Conservation (phyloP, 2,329 filamentous ascomycete species). For the Lasiodiplodia gonubiensis region DNA sequence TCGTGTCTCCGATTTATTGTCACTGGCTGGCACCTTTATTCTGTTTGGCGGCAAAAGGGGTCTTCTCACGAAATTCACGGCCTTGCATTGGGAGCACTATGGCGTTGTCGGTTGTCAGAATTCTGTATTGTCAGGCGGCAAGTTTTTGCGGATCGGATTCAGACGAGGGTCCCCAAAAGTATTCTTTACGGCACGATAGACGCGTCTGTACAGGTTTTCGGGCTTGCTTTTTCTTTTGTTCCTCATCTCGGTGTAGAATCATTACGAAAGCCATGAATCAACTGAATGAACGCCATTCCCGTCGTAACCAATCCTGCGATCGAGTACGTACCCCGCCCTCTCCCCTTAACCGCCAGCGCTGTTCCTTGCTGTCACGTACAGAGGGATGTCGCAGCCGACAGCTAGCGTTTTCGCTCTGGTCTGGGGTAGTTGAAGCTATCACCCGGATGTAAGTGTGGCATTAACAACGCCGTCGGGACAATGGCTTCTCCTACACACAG, state of each 20-base stretch:
- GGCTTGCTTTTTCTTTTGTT: background rate
- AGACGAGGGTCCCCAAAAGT: conserved; percentile 2
- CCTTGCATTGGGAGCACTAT: background rate
- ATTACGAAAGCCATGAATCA: conserved; percentile 12
- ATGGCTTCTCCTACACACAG: too few relatives aligned
- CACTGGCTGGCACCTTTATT: background rate
- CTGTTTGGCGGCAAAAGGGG: background rate
- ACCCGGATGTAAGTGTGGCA: too few relatives aligned
- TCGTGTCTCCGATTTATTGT: background rate
- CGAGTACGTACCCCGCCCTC: too few relatives aligned
- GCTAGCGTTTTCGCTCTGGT: too few relatives aligned
- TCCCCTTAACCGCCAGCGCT: background rate
- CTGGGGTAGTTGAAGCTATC: too few relatives aligned
- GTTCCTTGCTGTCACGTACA: conserved; percentile 5
- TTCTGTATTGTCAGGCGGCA: background rate
- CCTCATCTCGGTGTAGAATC: conserved; percentile 11
- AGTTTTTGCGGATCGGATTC: background rate
- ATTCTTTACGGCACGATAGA: conserved; percentile 12
- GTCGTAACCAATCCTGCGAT: background rate
- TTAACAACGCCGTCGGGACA: too few relatives aligned
- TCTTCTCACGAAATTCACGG: conserved; percentile 16
- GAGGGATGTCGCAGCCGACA: too few relatives aligned
- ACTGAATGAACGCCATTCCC: background rate
- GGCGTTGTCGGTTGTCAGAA: background rate
- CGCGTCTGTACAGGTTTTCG: background rate